phyloP scores from a whole-genome alignment of 768 basidiomycete species.

The Agrocybe pediades region DNA sequence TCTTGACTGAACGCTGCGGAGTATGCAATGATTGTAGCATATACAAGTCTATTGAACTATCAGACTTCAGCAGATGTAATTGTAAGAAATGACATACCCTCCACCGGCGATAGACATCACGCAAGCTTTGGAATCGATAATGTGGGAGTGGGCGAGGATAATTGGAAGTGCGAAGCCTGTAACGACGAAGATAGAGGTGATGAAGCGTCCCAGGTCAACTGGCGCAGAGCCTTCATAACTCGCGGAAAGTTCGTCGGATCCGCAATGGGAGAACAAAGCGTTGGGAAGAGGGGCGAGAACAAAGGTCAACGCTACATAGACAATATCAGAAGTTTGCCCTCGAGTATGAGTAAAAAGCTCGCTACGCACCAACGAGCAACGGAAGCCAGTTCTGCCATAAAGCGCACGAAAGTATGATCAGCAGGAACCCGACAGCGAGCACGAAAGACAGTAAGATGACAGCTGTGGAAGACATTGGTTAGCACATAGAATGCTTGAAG shows the following conservation, averaged over 20 bases:
- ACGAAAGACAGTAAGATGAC: constrained; percentile 97
- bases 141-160: constrained; percentile 87
- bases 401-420: constrained; percentile 97
- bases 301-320: constrained; percentile 80
- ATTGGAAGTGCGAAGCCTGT: constrained; percentile 93
- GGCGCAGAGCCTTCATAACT: constrained; percentile 72
- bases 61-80: constrained; percentile 2
- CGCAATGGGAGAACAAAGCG: constrained; percentile 91
- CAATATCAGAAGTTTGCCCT: not conserved
- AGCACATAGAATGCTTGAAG: not conserved
- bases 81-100: constrained; percentile 51
- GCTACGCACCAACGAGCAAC: constrained; percentile 85
- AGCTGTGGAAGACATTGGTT: constrained; percentile 48
- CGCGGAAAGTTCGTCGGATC: constrained; percentile 82
- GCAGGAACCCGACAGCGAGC: constrained; percentile 94
- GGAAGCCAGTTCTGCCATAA: constrained; percentile 97
- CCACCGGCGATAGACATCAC: constrained; percentile 96
- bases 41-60: constrained; percentile 60
- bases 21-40: constrained; percentile 89
- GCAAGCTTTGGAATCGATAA: constrained; percentile 84
- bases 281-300: constrained; percentile 96
- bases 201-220: constrained; percentile 91
- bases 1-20: constrained; percentile 82
- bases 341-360: not conserved
- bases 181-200: constrained; percentile 88